A percentile compares a stretch with the other conserved stretches of the same genome.
Evolutionary conservation across 2,329 filamentous ascomycete genomes (phyloP).

Genomic region (Penicillium thymicola): DNA sequence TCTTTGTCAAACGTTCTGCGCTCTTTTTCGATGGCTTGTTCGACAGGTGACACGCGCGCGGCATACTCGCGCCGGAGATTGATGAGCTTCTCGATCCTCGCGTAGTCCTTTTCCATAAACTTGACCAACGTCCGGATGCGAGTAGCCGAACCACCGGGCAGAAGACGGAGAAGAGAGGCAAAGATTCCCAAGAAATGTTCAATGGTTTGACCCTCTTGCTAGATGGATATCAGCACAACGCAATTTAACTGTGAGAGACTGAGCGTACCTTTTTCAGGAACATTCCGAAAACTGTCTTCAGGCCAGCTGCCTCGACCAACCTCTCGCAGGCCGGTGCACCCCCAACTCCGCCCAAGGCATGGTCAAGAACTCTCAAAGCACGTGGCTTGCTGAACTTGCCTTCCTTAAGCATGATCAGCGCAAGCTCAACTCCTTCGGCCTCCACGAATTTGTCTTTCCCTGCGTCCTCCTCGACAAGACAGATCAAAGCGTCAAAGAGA

Average conservation of each 20-base stretch:
- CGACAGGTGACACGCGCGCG: constrained; percentile 59
- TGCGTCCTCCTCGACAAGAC: constrained; percentile 67
- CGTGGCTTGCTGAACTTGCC: constrained; percentile 77
- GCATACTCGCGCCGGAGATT: constrained; percentile 69
- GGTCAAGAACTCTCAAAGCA: constrained; percentile 78
- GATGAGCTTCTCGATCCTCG: constrained; percentile 72
- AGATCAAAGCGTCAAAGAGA: constrained; percentile 81
- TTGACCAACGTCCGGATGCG: constrained; percentile 86
- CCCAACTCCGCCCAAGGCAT: constrained; percentile 64
- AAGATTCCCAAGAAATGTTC: constrained; percentile 87
- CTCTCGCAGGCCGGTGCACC: constrained; percentile 66
- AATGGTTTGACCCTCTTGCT: constrained; percentile 61
- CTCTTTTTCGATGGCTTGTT: constrained; percentile 60
- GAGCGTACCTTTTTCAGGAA: constrained; percentile 70
- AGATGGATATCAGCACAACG: constrained; percentile 22
- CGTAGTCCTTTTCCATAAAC: constrained; percentile 92
- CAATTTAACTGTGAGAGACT: neutral
- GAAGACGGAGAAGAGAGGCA: constrained; percentile 70
- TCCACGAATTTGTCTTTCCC: constrained; percentile 82
- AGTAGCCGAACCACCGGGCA: constrained; percentile 73
- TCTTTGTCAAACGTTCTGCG: constrained; percentile 54
- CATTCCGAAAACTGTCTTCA: constrained; percentile 79
- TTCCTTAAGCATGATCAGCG: constrained; percentile 86
- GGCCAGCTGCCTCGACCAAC: constrained; percentile 75
- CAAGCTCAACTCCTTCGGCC: constrained; percentile 87